Evolutionary conservation across 805 yeast genomes (phyloP), one percentile per base, ranked within the genome.

Genomic region (Tetrapisispora arboricola): DNA sequence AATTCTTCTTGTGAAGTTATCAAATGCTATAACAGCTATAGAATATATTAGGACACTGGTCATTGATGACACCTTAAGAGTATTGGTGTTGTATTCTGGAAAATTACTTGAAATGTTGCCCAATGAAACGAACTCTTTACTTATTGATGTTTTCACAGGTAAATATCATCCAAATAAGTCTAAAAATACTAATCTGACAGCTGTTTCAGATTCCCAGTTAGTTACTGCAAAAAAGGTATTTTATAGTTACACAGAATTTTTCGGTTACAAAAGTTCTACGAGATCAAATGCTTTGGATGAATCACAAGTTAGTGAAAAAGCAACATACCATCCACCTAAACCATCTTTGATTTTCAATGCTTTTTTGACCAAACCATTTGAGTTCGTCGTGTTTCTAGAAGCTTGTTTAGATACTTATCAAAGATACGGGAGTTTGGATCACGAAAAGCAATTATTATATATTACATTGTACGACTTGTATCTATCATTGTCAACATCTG

Each of bases 131-230:
- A 87, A 95, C 1, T 80, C 80, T 24, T 61, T 92, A 28, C 66
- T 90, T 43, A 87, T 92, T 38, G 81, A 83, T 22, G 82, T 90
- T 0, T 92, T 90, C 56, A 90, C 97, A 0, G 96, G 96, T 0
- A 77, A 75, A 41, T 90, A 80, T 57, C 65, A 62, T 22, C 81
- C 86, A 3, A 59, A 56, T 20, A 49, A 49, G 9, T 8, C 21
- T 12, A 18, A 16, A 7, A 7, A 32, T 7, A 13, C 24, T 1
- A 19, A 28, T 11, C 13, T 19, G 4, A 10, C 28, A 12, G 12
- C 26, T 9, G 10, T 13, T 5, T 6, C 11, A 11, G 20, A 22
- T 3, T 4, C 27, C 3, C 13, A 10, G 13, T 8, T 9, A 17
- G n/a, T 18, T 24, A 58, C 29, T 15, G 34, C 45, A 8, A 42